Conservation (phyloP, 1,284 basidiomycete species). For the Austropuccinia psidii region DNA sequence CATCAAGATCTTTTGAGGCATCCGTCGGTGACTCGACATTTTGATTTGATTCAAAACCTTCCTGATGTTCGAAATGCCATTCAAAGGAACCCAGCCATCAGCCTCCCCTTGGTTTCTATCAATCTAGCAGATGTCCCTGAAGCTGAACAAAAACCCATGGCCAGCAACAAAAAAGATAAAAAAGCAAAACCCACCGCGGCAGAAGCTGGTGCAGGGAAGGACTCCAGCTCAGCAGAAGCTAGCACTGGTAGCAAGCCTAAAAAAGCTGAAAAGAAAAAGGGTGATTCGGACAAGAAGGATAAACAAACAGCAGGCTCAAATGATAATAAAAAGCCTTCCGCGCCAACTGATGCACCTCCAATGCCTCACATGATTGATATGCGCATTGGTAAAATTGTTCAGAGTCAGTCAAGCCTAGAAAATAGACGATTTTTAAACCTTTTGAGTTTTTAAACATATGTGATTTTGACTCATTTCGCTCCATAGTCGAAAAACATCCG, state of each 20-base stretch:
- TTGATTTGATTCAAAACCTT: conserved; percentile 77
- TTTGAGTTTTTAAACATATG: not conserved
- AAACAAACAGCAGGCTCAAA: conserved; percentile 50
- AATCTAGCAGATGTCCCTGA: conserved; percentile 50
- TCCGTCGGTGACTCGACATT: conserved; percentile 80
- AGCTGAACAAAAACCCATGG: conserved; percentile 66
- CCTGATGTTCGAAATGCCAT: conserved; percentile 58
- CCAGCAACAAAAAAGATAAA: conserved; percentile 55
- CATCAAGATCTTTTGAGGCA: conserved; percentile 49
- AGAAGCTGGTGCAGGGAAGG: not conserved
- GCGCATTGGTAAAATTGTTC: conserved; percentile 69
- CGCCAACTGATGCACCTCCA: conserved; percentile 64
- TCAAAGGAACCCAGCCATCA: conserved; percentile 38
- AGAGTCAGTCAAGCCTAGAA: conserved; percentile 51
- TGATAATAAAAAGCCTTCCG: conserved; percentile 46
- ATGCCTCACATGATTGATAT: conserved; percentile 89
- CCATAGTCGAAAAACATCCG: conserved; percentile 77
- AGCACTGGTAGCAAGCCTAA: no score
- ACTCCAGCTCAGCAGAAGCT: conserved; percentile 49
- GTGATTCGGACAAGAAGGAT: conserved; percentile 51
- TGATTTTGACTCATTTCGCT: not conserved
- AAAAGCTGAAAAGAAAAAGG: conserved; percentile 37
- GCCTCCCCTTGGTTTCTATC: conserved; percentile 52
- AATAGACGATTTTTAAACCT: not conserved
- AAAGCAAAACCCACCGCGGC: conserved; percentile 42